These are phyloP conservation scores for Karstenula rhodostoma DNA, from an alignment of 2,329 filamentous ascomycete species.

Conservation along the genomic window DNA sequence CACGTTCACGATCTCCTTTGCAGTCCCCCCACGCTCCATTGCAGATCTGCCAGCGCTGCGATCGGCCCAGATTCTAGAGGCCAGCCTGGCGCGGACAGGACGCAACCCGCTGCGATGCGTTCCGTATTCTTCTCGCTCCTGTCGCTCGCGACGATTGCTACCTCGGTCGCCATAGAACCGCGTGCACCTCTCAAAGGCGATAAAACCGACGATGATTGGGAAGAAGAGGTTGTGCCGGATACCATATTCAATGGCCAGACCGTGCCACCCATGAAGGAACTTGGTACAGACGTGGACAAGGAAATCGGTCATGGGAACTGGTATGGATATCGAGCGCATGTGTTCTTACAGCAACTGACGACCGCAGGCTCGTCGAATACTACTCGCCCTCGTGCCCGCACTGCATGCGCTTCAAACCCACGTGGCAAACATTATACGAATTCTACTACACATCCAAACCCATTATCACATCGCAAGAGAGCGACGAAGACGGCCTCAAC, in stretches of 20 bases:
- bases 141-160: conserved; percentile 48
- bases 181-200: conserved; percentile 22
- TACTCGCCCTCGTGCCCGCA: conserved; percentile 68
- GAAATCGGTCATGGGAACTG: conserved; percentile 72
- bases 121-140: conserved; percentile 45
- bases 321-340: conserved; percentile 50
- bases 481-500: conserved; percentile 61
- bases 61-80: not conserved
- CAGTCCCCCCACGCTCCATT: not conserved
- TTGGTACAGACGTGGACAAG: conserved; percentile 66
- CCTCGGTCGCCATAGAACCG: conserved; percentile 33
- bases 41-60: not conserved
- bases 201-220: conserved; percentile 34
- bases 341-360: conserved; percentile 3
- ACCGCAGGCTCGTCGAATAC: conserved; percentile 56
- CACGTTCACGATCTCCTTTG: conserved; percentile 1
- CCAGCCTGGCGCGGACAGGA: conserved; percentile 11
- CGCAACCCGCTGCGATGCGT: conserved; percentile 41
- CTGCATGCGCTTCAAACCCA: conserved; percentile 81
- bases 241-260: conserved; percentile 72
- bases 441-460: conserved; percentile 91
- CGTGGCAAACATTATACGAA: conserved; percentile 92
- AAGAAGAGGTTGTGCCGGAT: conserved; percentile 37
- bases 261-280: conserved; percentile 70
- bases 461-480: conserved; percentile 48